These are phyloP conservation scores for Takakia lepidozioides DNA, from an alignment of 225 moss, liverwort and hornwort genomes.

Conservation along the genomic window DNA sequence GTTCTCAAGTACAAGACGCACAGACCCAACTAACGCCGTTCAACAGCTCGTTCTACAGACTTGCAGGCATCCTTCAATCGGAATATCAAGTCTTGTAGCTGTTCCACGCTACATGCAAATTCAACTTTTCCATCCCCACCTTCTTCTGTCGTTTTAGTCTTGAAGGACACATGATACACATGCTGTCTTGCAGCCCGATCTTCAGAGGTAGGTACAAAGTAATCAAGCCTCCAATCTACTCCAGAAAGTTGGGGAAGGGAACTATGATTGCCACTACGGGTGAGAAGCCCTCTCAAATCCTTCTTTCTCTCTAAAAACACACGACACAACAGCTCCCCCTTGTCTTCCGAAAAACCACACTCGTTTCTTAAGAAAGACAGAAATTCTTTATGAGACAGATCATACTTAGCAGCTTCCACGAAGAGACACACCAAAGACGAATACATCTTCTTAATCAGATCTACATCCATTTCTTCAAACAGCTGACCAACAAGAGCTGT, in stretches of 20 bases:
- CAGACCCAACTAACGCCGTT: constrained; percentile 18
- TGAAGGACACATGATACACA: constrained; percentile 57
- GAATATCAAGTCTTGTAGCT: constrained; percentile 67
- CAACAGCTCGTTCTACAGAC: constrained; percentile 56
- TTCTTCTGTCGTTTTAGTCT: constrained; percentile 30
- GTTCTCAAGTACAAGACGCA: no score
- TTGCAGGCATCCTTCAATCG: constrained; percentile 77
- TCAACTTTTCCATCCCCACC: constrained; percentile 23
- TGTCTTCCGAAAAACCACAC: constrained; percentile 36
- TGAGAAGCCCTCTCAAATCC: constrained; percentile 37
- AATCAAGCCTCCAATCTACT: constrained; percentile 71
- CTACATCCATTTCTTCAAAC: constrained; percentile 63
- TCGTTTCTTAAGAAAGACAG: constrained; percentile 37
- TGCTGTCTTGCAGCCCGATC: constrained; percentile 45
- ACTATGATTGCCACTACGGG: constrained; percentile 41
- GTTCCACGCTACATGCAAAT: constrained; percentile 67
- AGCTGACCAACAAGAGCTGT: constrained; percentile 44
- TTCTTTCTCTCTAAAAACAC: constrained; percentile 48
- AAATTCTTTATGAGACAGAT: constrained; percentile 39
- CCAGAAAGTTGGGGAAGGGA: constrained; percentile 34
- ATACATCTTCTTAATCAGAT: constrained; percentile 60
- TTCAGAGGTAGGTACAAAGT: constrained; percentile 35
- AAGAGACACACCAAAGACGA: constrained; percentile 68
- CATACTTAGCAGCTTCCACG: constrained; percentile 57
- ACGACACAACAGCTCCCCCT: constrained; percentile 36